phyloP scores from a whole-genome alignment of 1,139 yeast species.

The Candida sanyaensis region DNA sequence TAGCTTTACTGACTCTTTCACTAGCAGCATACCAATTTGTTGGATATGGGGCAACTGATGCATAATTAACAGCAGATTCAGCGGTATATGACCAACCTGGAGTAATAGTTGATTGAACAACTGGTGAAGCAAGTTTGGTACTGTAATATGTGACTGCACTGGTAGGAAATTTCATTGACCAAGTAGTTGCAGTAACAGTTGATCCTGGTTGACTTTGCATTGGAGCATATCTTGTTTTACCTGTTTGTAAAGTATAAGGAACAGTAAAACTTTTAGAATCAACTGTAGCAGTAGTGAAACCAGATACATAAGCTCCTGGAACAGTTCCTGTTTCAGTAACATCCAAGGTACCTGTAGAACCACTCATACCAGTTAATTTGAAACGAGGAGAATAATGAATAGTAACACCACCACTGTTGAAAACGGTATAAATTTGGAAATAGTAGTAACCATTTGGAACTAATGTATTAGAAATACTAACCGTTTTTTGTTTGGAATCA shows the following conservation, averaged over 20 bases:
- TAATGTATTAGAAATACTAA: constrained; percentile 39
- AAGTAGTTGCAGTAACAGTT: constrained; percentile 62
- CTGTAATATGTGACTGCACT: constrained; percentile 63
- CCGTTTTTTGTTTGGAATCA: constrained; percentile 32
- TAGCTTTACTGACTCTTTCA: constrained; percentile 40
- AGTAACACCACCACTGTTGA: constrained; percentile 50
- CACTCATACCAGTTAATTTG: constrained; percentile 67
- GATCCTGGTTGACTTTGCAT: constrained; percentile 88
- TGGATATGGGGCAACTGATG: constrained; percentile 69
- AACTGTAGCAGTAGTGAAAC: constrained; percentile 25
- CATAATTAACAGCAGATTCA: constrained; percentile 65
- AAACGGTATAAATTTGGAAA: constrained; percentile 60
- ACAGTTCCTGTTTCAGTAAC: constrained; percentile 30
- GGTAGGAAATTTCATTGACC: constrained; percentile 65
- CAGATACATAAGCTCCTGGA: constrained; percentile 31
- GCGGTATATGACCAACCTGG: constrained; percentile 82
- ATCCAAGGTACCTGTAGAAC: constrained; percentile 40
- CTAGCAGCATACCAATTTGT: constrained; percentile 47
- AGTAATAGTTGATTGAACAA: constrained; percentile 63
- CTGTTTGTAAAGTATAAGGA: constrained; percentile 76
- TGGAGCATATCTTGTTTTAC: constrained; percentile 76
- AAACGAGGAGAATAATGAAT: constrained; percentile 75
- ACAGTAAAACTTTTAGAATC: constrained; percentile 43
- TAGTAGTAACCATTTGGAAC: constrained; percentile 68
- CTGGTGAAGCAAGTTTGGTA: constrained; percentile 43